Percentiles rank a stretch among this genome's conserved stretches.
These are phyloP conservation scores for Fusarium fujikuroi DNA, from an alignment of 2,329 filamentous ascomycete genomes.

Conservation along the genomic window DNA sequence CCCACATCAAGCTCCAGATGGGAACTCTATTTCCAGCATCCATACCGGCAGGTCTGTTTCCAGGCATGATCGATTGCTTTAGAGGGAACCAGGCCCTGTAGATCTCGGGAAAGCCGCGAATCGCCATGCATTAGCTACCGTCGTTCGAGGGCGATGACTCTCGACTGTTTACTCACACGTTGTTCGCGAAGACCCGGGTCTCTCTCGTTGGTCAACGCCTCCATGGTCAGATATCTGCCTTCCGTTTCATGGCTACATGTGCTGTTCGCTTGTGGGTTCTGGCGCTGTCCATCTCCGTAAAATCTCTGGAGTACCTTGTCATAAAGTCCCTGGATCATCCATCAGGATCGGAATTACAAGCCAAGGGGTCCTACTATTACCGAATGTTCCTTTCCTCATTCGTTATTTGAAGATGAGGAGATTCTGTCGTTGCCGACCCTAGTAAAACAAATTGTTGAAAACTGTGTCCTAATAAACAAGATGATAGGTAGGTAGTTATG, in stretches of 20 bases:
- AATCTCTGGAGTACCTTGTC: constrained; percentile 34
- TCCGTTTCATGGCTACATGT: constrained; percentile 35
- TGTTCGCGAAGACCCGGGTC: constrained; percentile 43
- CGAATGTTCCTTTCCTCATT: constrained; percentile 14
- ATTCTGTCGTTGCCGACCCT: neutral
- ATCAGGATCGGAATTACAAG: constrained; percentile 13
- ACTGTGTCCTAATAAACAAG: neutral
- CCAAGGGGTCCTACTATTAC: constrained; percentile 15
- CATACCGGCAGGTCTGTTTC: neutral
- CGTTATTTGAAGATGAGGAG: neutral
- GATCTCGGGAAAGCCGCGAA: constrained; percentile 23
- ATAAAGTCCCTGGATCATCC: constrained; percentile 15
- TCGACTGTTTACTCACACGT: constrained; percentile 39
- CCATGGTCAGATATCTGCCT: constrained; percentile 41
- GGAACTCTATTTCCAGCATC: constrained; percentile 7
- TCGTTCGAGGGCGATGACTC: constrained; percentile 27
- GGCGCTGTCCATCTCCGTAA: constrained; percentile 34
- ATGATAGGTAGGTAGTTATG: neutral
- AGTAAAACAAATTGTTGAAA: neutral
- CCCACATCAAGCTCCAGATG: constrained; percentile 1
- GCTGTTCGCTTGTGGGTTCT: constrained; percentile 38
- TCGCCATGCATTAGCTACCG: constrained; percentile 9
- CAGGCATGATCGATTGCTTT: constrained; percentile 4
- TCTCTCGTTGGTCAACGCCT: constrained; percentile 34
- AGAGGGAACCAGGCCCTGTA: constrained; percentile 18